Evolutionary conservation across 1,139 yeast species (phyloP).

Genomic region (Pneumocystis canis): DNA sequence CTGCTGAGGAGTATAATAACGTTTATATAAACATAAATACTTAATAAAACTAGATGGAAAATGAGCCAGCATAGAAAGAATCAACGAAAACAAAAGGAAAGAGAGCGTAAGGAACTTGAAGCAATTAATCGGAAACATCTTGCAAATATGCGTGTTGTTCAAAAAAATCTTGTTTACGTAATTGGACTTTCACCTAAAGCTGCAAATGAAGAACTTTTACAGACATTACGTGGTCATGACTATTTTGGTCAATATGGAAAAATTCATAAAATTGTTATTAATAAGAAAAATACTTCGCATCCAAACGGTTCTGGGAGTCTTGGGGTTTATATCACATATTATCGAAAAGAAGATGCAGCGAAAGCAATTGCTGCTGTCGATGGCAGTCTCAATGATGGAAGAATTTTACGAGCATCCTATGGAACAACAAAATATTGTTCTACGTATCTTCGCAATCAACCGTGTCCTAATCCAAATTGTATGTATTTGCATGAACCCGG

Average conservation of each 20-base stretch:
- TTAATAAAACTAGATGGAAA: slow-evolving; percentile 32
- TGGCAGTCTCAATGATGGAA: slow-evolving; percentile 86
- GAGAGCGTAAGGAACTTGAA: slow-evolving; percentile 84
- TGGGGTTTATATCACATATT: slow-evolving; percentile 91
- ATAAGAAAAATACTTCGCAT: slow-evolving; percentile 39
- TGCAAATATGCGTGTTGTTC: slow-evolving; percentile 94
- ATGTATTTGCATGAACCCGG: slow-evolving; percentile 99
- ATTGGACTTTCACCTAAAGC: slow-evolving; percentile 90
- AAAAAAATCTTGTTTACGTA: slow-evolving; percentile 90
- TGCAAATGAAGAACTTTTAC: slow-evolving; percentile 75
- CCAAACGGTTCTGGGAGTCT: slow-evolving; percentile 45
- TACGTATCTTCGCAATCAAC: slow-evolving; percentile 81
- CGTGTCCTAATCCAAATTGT: slow-evolving; percentile 97
- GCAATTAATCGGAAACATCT: slow-evolving; percentile 75
- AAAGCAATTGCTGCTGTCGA: slow-evolving; percentile 86
- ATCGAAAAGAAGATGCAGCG: slow-evolving; percentile 86
- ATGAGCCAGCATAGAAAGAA: slow-evolving; percentile 49
- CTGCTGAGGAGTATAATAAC: slow-evolving; percentile 62
- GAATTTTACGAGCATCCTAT: slow-evolving; percentile 77
- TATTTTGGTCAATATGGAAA: slow-evolving; percentile 97
- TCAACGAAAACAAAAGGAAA: slow-evolving; percentile 77
- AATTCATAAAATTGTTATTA: slow-evolving; percentile 84
- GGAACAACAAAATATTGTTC: slow-evolving; percentile 98
- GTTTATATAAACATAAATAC: neutral
- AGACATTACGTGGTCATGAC: slow-evolving; percentile 72